Evolutionary conservation across 352 stramenopile genomes (phyloP).

Genomic region (Pythium phragmiticola): DNA sequence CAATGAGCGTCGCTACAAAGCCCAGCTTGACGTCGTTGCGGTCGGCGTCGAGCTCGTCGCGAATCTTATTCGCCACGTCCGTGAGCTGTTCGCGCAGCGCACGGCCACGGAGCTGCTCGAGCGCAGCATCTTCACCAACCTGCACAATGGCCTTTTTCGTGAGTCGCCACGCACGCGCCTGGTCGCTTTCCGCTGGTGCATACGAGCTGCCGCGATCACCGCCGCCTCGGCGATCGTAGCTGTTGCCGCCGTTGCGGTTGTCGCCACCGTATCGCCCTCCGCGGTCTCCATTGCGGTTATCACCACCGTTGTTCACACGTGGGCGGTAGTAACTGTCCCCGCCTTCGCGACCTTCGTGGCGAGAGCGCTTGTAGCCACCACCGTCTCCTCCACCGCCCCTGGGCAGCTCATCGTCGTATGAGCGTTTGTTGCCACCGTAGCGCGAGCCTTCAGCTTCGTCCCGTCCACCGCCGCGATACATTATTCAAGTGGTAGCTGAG

Average conservation of each 20-base stretch:
- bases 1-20: conserved; percentile 52
- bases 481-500: background rate
- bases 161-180: conserved; percentile 64
- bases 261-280: conserved; percentile 51
- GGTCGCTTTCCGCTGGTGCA: conserved; percentile 49
- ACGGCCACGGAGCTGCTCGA: conserved; percentile 32
- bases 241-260: conserved; percentile 32
- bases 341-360: conserved; percentile 21
- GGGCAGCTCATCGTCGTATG: conserved; percentile 32
- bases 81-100: conserved; percentile 48
- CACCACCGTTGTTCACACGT: conserved; percentile 25
- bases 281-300: conserved; percentile 45
- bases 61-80: conserved; percentile 40
- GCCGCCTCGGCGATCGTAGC: conserved; percentile 14
- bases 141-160: conserved; percentile 76
- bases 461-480: conserved; percentile 30
- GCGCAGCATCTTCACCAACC: conserved; percentile 44
- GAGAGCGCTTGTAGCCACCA: conserved; percentile 49
- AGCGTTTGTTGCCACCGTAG: conserved; percentile 51
- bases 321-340: too few species aligned
- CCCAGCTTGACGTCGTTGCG: conserved; percentile 57
- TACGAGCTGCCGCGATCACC: conserved; percentile 12
- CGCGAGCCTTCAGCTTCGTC: conserved; percentile 26
- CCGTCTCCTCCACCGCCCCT: conserved; percentile 1
- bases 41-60: conserved; percentile 50